Evolutionary conservation across 768 basidiomycete genomes (phyloP), one percentile per base, ranked within the genome.

Genomic region (Lepiota brunneoincarnata): DNA sequence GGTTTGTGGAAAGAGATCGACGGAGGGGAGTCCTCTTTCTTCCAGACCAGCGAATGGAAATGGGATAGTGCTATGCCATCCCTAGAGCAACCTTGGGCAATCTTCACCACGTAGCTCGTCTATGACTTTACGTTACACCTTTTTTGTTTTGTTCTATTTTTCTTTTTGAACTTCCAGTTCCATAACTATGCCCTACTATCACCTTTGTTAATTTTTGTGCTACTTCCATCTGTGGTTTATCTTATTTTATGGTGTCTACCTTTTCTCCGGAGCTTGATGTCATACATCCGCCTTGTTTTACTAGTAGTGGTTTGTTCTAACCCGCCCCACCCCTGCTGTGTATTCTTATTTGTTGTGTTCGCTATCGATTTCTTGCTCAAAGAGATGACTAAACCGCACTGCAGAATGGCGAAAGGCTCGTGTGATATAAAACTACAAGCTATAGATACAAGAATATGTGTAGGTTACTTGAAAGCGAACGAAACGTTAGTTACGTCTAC

Each of bases 1-100:
- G 81, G 82, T 42, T 67, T 78, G 49, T 83, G 81, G 73, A 81
- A 82, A 64, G 87, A 87, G 66, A 81, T 91, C 34, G 86, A 89
- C 61, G 86, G 86, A 38, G 87, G 88, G 48, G 87, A 89, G 71
- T 79, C 81, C 15, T 76, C 84, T 43, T 89, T 85, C 65, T 90
- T 81, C 70, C 76, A 79, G 59, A 59, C 75, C 23, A 69, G 69
- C 49, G 77, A 78, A 38, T 91, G 84, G 84, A 90, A 87, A 69
- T 91, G 82, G 81, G 89, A 89, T 51, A 76, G 79, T 59, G 64
- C 75, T 34, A 89, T 91, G 87, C 69, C 77, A 56, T 69, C 79
- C 39, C 64, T 76, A 58, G 89, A 90, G 5, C 83, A 80, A 63
- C 76, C 86, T 20, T 91, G 89, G 89, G 86, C 85, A 28, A 83